Conservation (phyloP, 2,329 filamentous ascomycete species). For the Stachybotrys echinatus region DNA sequence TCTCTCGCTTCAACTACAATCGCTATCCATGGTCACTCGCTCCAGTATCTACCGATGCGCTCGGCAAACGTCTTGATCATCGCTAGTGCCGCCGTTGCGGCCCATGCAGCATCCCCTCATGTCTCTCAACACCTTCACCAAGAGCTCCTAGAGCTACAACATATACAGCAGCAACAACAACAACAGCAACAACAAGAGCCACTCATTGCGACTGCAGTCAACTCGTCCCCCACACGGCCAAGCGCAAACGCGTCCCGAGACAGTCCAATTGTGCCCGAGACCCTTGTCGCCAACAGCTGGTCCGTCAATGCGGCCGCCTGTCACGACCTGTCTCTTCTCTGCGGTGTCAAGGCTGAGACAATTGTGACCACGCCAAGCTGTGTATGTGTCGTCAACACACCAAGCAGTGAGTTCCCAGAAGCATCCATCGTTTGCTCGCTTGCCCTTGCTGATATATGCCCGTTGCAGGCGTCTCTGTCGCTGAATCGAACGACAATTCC, state of each 20-base stretch:
- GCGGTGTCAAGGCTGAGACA: not conserved
- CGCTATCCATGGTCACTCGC: conserved; percentile 1
- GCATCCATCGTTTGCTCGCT: not conserved
- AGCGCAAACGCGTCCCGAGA: not conserved
- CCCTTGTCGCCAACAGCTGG: not conserved
- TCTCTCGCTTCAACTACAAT: not conserved
- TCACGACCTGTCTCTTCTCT: not conserved
- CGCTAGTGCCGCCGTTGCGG: not conserved
- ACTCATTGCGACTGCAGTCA: not conserved
- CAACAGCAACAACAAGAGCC: not conserved
- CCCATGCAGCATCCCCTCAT: not conserved
- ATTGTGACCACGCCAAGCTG: not conserved
- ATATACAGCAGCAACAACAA: too few species aligned
- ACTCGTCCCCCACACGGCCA: too few species aligned
- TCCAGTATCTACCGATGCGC: not conserved
- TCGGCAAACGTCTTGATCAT: not conserved
- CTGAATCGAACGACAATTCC: conserved; percentile 18
- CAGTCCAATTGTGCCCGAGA: not conserved
- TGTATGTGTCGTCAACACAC: not conserved
- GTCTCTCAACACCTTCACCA: not conserved
- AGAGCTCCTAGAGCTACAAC: not conserved
- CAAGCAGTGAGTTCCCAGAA: not conserved
- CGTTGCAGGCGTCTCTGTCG: conserved; percentile 1
- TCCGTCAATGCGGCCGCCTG: not conserved
- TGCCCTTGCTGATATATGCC: not conserved